Base-by-base conservation (phyloP, 441 rosid genomes). In the Populus trichocarpa region DNA sequence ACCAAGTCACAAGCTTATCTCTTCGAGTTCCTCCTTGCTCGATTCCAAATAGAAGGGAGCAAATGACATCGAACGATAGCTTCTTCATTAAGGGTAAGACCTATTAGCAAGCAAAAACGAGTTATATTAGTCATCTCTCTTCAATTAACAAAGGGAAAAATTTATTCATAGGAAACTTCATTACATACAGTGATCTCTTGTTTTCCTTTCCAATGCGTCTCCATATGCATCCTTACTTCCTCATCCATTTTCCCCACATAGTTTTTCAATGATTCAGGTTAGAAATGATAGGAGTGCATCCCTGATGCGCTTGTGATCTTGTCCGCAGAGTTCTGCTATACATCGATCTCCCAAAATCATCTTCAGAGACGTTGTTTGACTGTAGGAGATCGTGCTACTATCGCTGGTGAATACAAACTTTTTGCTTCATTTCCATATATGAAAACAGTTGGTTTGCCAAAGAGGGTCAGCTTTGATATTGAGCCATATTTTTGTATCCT, bases 1-100 rank as follows among this genome's bases (percentile, higher is more conserved):
- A 88, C 72, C 69, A 57, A 10, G 40, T 26, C 70, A 79, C 75
- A 4, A 89, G 76, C 22, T 67, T 36, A 3, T 86, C 88, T 77
- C 95, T 87, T 67, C 77, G 69, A 0, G 69, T 26, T 53, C 75
- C 2, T 65, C 87, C 89, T 59, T 85, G 68, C 75, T 86, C 89
- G 10, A 84, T 32, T 13, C 91, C 88, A 7, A 85, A 86, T 4
- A 86, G 76, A 59, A 91, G 81, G 71, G 86, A 38, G 38, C 89
- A 85, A 5, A 88, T 87, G 67, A 87, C 87, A 78, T 85, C 75
- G 84, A 86, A 91, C n/a, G 95, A 86, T 10, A 82, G 80, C 23
- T 57, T 79, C 77, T 78, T 82, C 84, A 82, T 75, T 65, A 78
- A 42, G 16, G 84, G 84, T 20, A 78, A 72, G 7, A 78, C 84